phyloP scores from a whole-genome alignment of 163 green algal genomes.

The Smithsoniella earleae region DNA sequence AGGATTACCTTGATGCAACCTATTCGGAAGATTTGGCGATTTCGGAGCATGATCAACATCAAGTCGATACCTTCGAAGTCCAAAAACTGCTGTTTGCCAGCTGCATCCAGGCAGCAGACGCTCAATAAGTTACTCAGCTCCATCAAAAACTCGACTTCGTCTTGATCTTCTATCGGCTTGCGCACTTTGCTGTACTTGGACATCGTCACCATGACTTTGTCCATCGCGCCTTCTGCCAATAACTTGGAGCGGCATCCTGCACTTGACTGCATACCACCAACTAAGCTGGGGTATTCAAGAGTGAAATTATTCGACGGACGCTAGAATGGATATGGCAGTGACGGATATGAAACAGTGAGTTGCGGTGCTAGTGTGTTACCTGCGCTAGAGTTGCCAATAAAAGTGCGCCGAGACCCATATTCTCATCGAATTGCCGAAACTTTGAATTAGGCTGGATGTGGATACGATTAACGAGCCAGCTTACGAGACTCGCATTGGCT shows the following conservation, averaged over 20 bases:
- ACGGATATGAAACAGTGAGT: too few relatives aligned
- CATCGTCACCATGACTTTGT: constrained; percentile 26
- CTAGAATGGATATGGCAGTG: too few relatives aligned
- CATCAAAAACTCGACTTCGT: constrained; percentile 25
- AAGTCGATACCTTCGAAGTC: constrained; percentile 75
- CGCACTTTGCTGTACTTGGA: constrained; percentile 16
- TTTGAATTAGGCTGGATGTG: background rate
- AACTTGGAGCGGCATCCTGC: constrained; percentile 12
- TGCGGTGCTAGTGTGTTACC: constrained; percentile 5
- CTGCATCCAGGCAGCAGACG: constrained; percentile 10
- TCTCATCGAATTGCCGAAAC: constrained; percentile 27
- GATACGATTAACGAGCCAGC: constrained; percentile 13
- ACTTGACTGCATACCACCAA: constrained; percentile 1
- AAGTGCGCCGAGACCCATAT: background rate
- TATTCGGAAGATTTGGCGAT: constrained; percentile 23
- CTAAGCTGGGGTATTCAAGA: too few relatives aligned
- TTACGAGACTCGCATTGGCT: background rate
- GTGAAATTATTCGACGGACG: too few relatives aligned
- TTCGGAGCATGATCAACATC: constrained; percentile 84
- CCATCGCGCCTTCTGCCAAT: constrained; percentile 26
- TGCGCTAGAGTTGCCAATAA: constrained; percentile 24
- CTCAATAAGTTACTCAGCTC: constrained; percentile 21
- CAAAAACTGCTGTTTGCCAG: constrained; percentile 21
- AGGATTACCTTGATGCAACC: constrained; percentile 16
- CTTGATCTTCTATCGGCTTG: constrained; percentile 8